These are phyloP conservation scores for Thalassiosira pacifica DNA, from an alignment of 352 stramenopile species.

Conservation along the genomic window DNA sequence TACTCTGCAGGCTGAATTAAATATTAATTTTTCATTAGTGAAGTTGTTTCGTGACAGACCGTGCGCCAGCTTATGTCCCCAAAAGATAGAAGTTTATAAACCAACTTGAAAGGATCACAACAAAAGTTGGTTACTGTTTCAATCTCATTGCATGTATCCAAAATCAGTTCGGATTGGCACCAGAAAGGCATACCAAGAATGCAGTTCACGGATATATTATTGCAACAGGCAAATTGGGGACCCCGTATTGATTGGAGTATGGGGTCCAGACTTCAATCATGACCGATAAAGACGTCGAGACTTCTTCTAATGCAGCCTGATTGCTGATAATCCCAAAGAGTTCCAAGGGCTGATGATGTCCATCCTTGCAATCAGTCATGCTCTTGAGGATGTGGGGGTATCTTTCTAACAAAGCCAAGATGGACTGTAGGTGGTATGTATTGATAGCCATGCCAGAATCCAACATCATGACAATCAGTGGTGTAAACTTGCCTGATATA, in stretches of 20 bases:
- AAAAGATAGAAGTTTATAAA: no score
- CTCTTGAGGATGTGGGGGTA: not conserved
- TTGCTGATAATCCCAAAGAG: not conserved
- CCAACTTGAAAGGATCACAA: no score
- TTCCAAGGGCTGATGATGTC: not conserved
- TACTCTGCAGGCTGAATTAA: no score
- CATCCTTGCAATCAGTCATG: not conserved
- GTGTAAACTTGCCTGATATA: not conserved
- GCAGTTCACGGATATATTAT: not conserved
- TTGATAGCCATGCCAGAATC: not conserved
- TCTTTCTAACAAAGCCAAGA: not conserved
- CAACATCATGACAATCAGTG: not conserved
- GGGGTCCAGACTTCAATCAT: not conserved
- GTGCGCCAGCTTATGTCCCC: no score
- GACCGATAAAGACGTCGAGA: not conserved
- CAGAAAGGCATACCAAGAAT: not conserved
- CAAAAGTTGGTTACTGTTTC: no score
- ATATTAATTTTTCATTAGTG: no score
- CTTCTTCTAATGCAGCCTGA: not conserved
- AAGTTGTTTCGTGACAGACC: no score
- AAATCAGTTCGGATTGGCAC: no score
- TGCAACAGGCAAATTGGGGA: not conserved
- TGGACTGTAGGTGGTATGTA: not conserved
- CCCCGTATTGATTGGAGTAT: not conserved
- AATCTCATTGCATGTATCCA: no score